Evolutionary conservation across 1,139 yeast species (phyloP).

Genomic region (Nakaseomyces delphensis): DNA sequence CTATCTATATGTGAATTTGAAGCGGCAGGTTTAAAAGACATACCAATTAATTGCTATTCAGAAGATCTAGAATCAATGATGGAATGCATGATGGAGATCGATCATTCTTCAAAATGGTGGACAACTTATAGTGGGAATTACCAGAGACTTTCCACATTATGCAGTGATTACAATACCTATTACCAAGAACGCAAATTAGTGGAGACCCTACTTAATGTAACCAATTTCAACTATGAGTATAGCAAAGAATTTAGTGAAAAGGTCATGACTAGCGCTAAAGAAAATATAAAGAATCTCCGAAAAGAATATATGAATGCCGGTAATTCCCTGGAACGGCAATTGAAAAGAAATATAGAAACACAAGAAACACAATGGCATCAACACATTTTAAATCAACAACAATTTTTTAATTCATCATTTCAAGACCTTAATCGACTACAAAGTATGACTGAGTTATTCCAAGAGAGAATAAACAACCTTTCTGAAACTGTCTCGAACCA

Average conservation of each 20-base stretch:
- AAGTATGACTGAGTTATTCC: neutral
- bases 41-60: constrained; percentile 17
- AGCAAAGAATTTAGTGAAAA: neutral
- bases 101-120: constrained; percentile 48
- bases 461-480: neutral
- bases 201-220: constrained; percentile 33
- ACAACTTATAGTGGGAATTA: constrained; percentile 54
- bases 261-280: neutral
- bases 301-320: neutral
- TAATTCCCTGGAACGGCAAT: neutral
- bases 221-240: neutral
- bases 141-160: constrained; percentile 40
- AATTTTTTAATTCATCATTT: neutral
- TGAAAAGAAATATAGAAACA: neutral
- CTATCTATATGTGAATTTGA: constrained; percentile 50
- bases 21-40: constrained; percentile 31
- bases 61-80: constrained; percentile 15
- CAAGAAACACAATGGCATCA: neutral
- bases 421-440: neutral
- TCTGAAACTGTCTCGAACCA: neutral
- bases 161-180: constrained; percentile 44
- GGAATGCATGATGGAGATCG: constrained; percentile 37
- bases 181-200: constrained; percentile 30
- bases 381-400: neutral
- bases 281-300: neutral